Percentiles rank a stretch among this genome's conserved stretches.
Evolutionary conservation across 495 filamentous ascomycete genomes (phyloP).

Genomic region (Physcia stellaris): DNA sequence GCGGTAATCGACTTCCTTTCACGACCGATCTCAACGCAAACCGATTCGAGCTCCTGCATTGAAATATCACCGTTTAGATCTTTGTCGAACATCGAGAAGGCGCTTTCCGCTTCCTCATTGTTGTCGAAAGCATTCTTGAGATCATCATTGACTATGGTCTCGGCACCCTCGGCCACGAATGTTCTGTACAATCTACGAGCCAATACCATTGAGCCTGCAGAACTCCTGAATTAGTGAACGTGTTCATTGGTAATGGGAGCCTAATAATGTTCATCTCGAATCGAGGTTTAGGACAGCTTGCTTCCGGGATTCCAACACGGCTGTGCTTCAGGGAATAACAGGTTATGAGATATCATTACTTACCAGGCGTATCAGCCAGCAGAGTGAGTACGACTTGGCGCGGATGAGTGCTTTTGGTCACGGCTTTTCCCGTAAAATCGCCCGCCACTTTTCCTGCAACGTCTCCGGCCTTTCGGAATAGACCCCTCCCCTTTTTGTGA

Average conservation of each 20-base stretch:
- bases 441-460: constrained; percentile 83
- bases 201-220: constrained; percentile 74
- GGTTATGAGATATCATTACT: too few species aligned
- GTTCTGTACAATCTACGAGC: constrained; percentile 88
- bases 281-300: too few species aligned
- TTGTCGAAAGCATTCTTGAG: constrained; percentile 69
- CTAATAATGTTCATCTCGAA: too few species aligned
- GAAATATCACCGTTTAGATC: constrained; percentile 96
- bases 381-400: constrained; percentile 69
- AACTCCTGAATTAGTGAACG: too few species aligned
- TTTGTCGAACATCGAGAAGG: constrained; percentile 88
- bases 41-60: constrained; percentile 86
- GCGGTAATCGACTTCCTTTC: constrained; percentile 94
- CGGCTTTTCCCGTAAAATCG: constrained; percentile 75
- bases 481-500: constrained; percentile 56
- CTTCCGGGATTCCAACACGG: too few species aligned
- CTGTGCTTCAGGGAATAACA: too few species aligned
- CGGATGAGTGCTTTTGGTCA: constrained; percentile 65
- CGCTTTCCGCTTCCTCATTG: constrained; percentile 77
- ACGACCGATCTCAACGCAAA: constrained; percentile 86
- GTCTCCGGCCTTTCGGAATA: constrained; percentile 69
- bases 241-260: too few species aligned
- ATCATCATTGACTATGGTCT: constrained; percentile 64
- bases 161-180: constrained; percentile 59
- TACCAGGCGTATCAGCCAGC: constrained; percentile 54